Conservation (phyloP, 495 filamentous ascomycete species). For the Tuber indicum region DNA sequence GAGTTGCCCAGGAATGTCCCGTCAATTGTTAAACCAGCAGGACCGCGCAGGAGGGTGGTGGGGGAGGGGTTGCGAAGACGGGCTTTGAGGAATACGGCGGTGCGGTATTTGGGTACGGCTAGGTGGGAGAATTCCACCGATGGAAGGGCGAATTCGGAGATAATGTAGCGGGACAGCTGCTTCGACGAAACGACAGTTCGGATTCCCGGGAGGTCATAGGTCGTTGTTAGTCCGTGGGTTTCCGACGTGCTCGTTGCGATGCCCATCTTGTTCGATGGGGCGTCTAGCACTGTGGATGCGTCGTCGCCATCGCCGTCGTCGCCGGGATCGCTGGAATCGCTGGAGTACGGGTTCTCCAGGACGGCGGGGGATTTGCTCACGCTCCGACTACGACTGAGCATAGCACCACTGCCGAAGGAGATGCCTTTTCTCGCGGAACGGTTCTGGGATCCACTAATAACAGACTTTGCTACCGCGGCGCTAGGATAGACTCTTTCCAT, state of each 20-base stretch:
- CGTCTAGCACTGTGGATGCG: slow-evolving; percentile 3
- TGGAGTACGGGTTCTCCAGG: slow-evolving; percentile 6
- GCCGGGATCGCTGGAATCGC: slow-evolving; percentile 11
- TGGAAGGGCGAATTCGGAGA: slow-evolving; percentile 45
- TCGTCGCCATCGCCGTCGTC: slow-evolving; percentile 11
- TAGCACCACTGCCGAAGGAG: background rate
- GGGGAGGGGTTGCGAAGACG: slow-evolving; percentile 55
- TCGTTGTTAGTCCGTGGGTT: slow-evolving; percentile 49
- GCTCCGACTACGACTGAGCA: background rate
- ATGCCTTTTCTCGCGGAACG: background rate
- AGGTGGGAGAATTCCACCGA: slow-evolving; percentile 42
- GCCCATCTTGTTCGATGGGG: slow-evolving; percentile 20
- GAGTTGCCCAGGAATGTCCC: slow-evolving; percentile 61
- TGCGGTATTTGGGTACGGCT: slow-evolving; percentile 60
- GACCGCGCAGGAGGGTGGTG: slow-evolving; percentile 56
- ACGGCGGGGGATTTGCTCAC: background rate
- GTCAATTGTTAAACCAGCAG: slow-evolving; percentile 60
- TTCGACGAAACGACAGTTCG: slow-evolving; percentile 48
- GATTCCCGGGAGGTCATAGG: slow-evolving; percentile 50
- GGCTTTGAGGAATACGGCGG: slow-evolving; percentile 61
- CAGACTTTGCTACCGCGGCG: background rate
- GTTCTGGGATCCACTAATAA: background rate
- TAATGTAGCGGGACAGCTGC: slow-evolving; percentile 46
- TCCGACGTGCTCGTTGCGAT: slow-evolving; percentile 18
- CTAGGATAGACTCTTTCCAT: background rate